A percentile compares a stretch with the other conserved stretches of the same genome.
phyloP scores from a whole-genome alignment of 805 yeast genomes.

The Saccharomyces paradoxus region DNA sequence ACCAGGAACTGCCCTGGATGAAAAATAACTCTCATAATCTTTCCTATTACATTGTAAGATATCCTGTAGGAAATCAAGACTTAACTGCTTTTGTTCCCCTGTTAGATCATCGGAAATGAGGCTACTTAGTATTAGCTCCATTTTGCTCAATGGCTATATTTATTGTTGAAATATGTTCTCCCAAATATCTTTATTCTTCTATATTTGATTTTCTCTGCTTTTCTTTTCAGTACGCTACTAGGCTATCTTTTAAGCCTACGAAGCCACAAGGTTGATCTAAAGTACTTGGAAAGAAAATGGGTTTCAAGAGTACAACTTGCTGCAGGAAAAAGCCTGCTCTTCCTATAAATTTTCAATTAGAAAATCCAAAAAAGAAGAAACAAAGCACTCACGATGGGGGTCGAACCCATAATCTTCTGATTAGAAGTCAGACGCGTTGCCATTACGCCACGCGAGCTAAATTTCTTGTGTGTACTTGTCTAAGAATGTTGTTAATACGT shows the following conservation, averaged over 20 bases:
- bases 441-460: conserved; percentile 42
- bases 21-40: conserved; percentile 38
- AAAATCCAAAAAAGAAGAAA: background rate
- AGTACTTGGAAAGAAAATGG: background rate
- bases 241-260: background rate
- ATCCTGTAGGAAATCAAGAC: conserved; percentile 30
- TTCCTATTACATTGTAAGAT: conserved; percentile 43
- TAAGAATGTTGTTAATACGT: no score
- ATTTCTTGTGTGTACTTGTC: background rate
- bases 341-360: no score
- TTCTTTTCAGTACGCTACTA: background rate
- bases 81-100: conserved; percentile 21
- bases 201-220: background rate
- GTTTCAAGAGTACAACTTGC: background rate
- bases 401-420: conserved; percentile 50
- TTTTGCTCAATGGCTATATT: background rate
- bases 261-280: background rate
- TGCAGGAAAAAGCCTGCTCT: background rate
- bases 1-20: conserved; percentile 31
- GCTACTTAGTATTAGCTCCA: conserved; percentile 32
- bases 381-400: conserved; percentile 43
- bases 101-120: conserved; percentile 27
- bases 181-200: background rate
- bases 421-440: conserved; percentile 52
- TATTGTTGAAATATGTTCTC: background rate